These are phyloP conservation scores for Hygrophorus russula DNA, from an alignment of 768 basidiomycete species.

Conservation along the genomic window DNA sequence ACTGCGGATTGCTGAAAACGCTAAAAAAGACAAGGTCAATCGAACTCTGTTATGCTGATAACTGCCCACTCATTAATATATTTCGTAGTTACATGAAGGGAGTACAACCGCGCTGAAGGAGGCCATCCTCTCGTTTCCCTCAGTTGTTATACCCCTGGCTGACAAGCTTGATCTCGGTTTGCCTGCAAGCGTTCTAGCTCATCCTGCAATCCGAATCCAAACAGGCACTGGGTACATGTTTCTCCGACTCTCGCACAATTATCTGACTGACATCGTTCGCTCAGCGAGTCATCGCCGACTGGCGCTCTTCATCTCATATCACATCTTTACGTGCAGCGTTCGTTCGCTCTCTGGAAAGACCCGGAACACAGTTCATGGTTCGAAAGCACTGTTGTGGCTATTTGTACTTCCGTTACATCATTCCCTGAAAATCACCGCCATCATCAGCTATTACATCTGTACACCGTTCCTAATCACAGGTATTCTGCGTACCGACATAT, in stretches of 20 bases:
- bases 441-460: conserved; percentile 25
- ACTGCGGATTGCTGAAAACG: conserved; percentile 40
- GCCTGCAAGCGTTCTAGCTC: conserved; percentile 42
- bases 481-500: conserved; percentile 65
- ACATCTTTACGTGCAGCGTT: conserved; percentile 79
- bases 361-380: conserved; percentile 58
- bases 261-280: conserved; percentile 5
- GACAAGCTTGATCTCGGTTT: conserved; percentile 74
- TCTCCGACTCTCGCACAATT: not conserved
- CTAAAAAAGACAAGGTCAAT: conserved; percentile 26
- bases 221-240: conserved; percentile 49
- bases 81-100: conserved; percentile 34
- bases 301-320: conserved; percentile 68
- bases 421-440: conserved; percentile 23
- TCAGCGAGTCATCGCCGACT: conserved; percentile 28
- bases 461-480: conserved; percentile 27
- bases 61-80: not conserved
- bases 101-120: conserved; percentile 62
- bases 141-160: conserved; percentile 69
- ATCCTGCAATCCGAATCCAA: conserved; percentile 58
- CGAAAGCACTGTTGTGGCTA: conserved; percentile 34
- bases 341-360: conserved; percentile 75
- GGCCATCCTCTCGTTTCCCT: conserved; percentile 71
- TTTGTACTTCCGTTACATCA: conserved; percentile 28
- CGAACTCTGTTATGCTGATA: not conserved